Conservation (phyloP, 768 basidiomycete species). For the Aureoboletus auriporus region DNA sequence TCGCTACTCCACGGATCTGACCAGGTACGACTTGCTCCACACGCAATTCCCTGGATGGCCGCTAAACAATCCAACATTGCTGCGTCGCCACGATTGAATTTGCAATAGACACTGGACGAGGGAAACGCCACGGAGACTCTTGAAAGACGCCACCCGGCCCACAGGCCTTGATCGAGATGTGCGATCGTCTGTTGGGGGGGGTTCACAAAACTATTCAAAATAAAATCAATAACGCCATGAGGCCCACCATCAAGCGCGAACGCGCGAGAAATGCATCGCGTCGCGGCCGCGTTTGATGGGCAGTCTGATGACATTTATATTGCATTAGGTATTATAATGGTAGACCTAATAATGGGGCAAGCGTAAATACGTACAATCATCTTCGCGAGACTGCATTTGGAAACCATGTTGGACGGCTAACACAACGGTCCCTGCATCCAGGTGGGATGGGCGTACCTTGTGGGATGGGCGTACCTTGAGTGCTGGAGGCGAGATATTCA, state of each 20-base stretch:
- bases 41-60: constrained; percentile 8
- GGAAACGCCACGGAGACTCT: constrained; percentile 23
- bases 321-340: constrained; percentile 4
- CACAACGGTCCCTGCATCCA: constrained; percentile 5
- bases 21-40: constrained; percentile 15
- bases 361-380: constrained; percentile 25
- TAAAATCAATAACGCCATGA: constrained; percentile 12
- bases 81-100: constrained; percentile 21
- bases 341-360: constrained; percentile 19
- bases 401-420: constrained; percentile 8
- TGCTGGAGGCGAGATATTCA: background rate
- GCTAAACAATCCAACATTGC: constrained; percentile 6
- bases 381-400: constrained; percentile 15
- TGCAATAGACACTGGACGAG: constrained; percentile 21
- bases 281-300: constrained; percentile 10
- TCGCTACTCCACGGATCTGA: constrained; percentile 19
- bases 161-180: constrained; percentile 24
- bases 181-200: constrained; percentile 16
- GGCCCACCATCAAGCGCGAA: constrained; percentile 17
- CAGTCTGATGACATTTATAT: constrained; percentile 13
- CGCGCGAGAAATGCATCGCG: constrained; percentile 3
- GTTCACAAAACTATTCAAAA: constrained; percentile 5
- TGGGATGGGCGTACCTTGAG: background rate
- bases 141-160: constrained; percentile 16
- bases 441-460: constrained; percentile 6